phyloP scores from a whole-genome alignment of 345 rosid species.

The Ceriops zippeliana region DNA sequence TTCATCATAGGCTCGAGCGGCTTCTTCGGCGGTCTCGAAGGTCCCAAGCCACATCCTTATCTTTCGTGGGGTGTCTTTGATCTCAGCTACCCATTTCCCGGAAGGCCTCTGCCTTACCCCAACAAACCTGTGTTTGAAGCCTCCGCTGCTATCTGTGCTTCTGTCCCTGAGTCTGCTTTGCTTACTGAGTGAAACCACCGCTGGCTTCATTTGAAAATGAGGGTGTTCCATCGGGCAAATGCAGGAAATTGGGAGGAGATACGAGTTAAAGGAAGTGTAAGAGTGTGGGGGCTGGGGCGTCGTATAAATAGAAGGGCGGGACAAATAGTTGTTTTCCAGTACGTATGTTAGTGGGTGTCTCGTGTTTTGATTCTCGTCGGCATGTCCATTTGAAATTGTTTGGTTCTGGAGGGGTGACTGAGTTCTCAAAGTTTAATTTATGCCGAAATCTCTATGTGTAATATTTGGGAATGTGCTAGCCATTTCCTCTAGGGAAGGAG shows the following conservation, averaged over 20 bases:
- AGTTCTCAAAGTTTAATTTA: slow-evolving; percentile 15
- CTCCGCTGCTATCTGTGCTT: slow-evolving; percentile 13
- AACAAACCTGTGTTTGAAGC: slow-evolving; percentile 49
- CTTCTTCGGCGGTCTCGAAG: slow-evolving; percentile 74
- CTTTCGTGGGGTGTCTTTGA: slow-evolving; percentile 82
- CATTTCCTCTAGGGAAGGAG: slow-evolving; percentile 9
- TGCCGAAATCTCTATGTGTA: background rate
- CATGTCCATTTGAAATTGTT: slow-evolving; percentile 26
- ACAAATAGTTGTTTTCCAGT: slow-evolving; percentile 8
- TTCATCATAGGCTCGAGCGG: slow-evolving; percentile 86
- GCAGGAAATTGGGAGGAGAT: background rate
- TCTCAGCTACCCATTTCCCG: slow-evolving; percentile 93
- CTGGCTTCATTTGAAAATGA: slow-evolving; percentile 22
- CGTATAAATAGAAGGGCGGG: slow-evolving; percentile 18
- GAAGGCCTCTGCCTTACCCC: slow-evolving; percentile 93
- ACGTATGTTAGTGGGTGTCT: slow-evolving; percentile 47
- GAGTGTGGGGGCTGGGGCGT: background rate
- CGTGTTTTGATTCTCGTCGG: slow-evolving; percentile 36
- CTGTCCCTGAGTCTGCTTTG: slow-evolving; percentile 32
- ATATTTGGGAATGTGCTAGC: slow-evolving; percentile 18
- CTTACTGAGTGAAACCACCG: slow-evolving; percentile 18
- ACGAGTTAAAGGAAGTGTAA: background rate
- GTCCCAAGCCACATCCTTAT: slow-evolving; percentile 95
- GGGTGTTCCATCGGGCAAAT: slow-evolving; percentile 33
- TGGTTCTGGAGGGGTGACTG: slow-evolving; percentile 13